Evolutionary conservation across 352 stramenopile species (phyloP).

Genomic region (Pseudoperonospora humuli): DNA sequence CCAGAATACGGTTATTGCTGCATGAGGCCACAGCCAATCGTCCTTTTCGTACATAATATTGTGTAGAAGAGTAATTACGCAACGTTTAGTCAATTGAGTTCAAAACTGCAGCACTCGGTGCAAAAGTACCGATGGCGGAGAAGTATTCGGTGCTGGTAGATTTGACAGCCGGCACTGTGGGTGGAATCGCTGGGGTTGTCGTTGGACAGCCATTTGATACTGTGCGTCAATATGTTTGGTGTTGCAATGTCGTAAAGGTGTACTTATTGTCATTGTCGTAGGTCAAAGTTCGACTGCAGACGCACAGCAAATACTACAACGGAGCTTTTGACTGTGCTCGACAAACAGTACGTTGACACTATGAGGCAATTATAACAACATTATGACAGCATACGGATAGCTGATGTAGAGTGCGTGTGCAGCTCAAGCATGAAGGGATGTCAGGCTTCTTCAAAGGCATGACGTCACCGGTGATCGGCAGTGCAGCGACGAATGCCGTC

Average conservation of each 20-base stretch:
- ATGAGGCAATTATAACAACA: not conserved
- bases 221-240: conserved; percentile 9
- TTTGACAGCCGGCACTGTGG: conserved; percentile 41
- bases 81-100: not conserved
- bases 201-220: conserved; percentile 60
- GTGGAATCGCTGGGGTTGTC: conserved; percentile 41
- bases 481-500: conserved; percentile 78
- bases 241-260: not conserved
- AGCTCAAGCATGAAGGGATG: conserved; percentile 58
- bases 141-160: conserved; percentile 36
- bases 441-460: conserved; percentile 83
- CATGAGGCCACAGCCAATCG: conserved; percentile 28
- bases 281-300: conserved; percentile 61
- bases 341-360: conserved; percentile 27
- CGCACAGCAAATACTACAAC: conserved; percentile 44
- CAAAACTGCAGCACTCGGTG: too few relatives aligned
- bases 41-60: conserved; percentile 9
- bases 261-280: conserved; percentile 8
- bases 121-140: conserved; percentile 27
- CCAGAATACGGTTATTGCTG: conserved; percentile 29
- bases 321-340: conserved; percentile 40
- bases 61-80: conserved; percentile 17
- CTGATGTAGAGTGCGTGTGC: conserved; percentile 1
- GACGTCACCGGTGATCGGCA: conserved; percentile 71
- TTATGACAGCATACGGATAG: not conserved